These are phyloP conservation scores for Omphalotus guepiniiformis DNA, from an alignment of 768 basidiomycete species.

Conservation along the genomic window DNA sequence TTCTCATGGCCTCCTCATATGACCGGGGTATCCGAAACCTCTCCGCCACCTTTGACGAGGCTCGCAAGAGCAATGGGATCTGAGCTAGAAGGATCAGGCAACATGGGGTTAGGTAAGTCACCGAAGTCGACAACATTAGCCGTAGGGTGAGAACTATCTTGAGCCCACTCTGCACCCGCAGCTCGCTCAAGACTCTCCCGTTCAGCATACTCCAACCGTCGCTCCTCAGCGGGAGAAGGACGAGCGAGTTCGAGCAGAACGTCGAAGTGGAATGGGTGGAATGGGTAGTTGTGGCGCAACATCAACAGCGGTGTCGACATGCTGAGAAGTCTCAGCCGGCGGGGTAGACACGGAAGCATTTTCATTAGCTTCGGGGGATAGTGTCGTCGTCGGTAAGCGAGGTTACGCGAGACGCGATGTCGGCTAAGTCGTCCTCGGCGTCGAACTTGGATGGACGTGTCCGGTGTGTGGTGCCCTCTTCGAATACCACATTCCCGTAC, in stretches of 20 bases:
- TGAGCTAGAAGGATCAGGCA: no score
- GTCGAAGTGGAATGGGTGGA: no score
- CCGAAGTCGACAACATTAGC: no score
- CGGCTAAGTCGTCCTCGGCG: background rate
- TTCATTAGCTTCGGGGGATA: no score
- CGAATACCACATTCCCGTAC: slow-evolving; percentile 14
- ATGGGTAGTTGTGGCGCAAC: no score
- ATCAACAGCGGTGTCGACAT: no score
- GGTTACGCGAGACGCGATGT: no score
- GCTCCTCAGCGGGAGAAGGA: slow-evolving; percentile 1
- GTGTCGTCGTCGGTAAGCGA: no score
- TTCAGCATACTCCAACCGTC: background rate
- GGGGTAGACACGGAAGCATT: no score
- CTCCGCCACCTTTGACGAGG: background rate
- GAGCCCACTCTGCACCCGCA: background rate
- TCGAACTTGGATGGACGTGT: background rate
- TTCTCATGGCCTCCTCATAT: background rate
- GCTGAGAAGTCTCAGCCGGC: no score
- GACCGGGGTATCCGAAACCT: background rate
- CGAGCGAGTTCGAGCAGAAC: background rate
- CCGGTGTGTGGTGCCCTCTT: background rate
- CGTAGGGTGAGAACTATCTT: no score
- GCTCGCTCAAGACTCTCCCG: background rate
- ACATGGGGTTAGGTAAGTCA: no score
- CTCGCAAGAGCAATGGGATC: background rate